Evolutionary conservation across 768 basidiomycete species (phyloP).

Genomic region (Crepidotus variabilis): DNA sequence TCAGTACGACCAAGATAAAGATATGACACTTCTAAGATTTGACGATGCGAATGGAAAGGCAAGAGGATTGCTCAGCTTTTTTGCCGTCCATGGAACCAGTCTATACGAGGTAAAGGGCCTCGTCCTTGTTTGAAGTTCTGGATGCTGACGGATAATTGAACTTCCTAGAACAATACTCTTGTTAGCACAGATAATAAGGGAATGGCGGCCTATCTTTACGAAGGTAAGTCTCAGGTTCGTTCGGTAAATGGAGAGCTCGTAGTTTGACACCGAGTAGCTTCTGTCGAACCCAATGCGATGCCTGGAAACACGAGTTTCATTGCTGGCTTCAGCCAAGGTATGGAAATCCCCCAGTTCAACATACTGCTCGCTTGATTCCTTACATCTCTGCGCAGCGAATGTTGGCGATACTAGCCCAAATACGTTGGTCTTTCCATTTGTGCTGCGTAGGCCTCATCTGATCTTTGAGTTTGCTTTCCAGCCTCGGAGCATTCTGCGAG

Average conservation of each 20-base stretch:
- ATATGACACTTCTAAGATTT: slow-evolving; percentile 64
- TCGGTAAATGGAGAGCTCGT: neutral
- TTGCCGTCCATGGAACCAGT: slow-evolving; percentile 77
- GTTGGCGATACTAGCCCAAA: slow-evolving; percentile 81
- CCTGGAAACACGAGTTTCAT: slow-evolving; percentile 72
- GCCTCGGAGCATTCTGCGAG: slow-evolving; percentile 67
- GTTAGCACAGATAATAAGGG: slow-evolving; percentile 83
- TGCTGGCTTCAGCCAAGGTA: slow-evolving; percentile 74
- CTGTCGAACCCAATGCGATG: slow-evolving; percentile 56
- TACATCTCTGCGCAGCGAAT: slow-evolving; percentile 46
- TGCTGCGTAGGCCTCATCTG: too few relatives aligned
- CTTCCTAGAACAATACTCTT: slow-evolving; percentile 70
- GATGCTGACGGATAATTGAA: neutral
- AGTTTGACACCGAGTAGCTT: slow-evolving; percentile 33
- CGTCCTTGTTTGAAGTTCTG: slow-evolving; percentile 1
- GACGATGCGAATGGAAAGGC: slow-evolving; percentile 54
- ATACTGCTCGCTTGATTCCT: slow-evolving; percentile 1
- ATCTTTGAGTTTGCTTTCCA: neutral
- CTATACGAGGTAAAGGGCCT: slow-evolving; percentile 54
- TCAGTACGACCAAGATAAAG: slow-evolving; percentile 71
- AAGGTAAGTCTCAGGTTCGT: slow-evolving; percentile 38
- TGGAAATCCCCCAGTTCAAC: slow-evolving; percentile 14
- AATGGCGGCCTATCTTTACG: slow-evolving; percentile 79
- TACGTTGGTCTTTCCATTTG: slow-evolving; percentile 44
- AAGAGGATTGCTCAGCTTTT: slow-evolving; percentile 70